Evolutionary conservation across 441 rosid species (phyloP).

Genomic region (Kokia cookei): DNA sequence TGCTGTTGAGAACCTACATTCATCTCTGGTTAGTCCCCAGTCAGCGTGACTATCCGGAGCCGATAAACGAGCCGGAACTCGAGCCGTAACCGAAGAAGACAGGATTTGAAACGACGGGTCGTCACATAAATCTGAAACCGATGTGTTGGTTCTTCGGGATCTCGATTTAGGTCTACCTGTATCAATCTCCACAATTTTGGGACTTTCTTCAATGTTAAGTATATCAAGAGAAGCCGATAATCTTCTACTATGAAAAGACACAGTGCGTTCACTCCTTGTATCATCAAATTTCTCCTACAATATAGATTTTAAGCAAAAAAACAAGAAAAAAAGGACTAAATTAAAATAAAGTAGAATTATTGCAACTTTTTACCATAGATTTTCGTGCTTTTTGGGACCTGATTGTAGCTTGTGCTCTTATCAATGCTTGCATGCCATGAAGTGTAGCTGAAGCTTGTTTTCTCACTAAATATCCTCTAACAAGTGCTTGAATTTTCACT

Average conservation of each 20-base stretch:
- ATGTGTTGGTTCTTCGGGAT: slow-evolving; percentile 34
- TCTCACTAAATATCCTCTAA: slow-evolving; percentile 52
- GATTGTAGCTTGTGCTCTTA: slow-evolving; percentile 48
- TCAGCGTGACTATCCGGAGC: slow-evolving; percentile 25
- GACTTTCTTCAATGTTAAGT: slow-evolving; percentile 36
- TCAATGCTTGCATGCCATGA: slow-evolving; percentile 52
- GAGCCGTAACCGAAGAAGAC: slow-evolving; percentile 44
- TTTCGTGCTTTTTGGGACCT: slow-evolving; percentile 40
- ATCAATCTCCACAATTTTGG: slow-evolving; percentile 62
- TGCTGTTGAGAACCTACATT: slow-evolving; percentile 46
- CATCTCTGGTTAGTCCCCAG: slow-evolving; percentile 41
- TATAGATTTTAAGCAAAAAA: background rate
- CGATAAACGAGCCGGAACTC: slow-evolving; percentile 31
- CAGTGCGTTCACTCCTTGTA: slow-evolving; percentile 29
- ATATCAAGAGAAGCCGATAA: slow-evolving; percentile 43
- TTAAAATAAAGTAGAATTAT: background rate
- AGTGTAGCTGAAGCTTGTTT: slow-evolving; percentile 59
- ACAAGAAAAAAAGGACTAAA: background rate
- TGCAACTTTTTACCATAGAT: slow-evolving; percentile 27
- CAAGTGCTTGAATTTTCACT: slow-evolving; percentile 65
- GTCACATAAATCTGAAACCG: slow-evolving; percentile 32
- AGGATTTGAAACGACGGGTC: slow-evolving; percentile 30
- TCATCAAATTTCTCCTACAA: slow-evolving; percentile 37
- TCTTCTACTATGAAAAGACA: slow-evolving; percentile 43
- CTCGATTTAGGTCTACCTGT: slow-evolving; percentile 46